Percentiles rank a stretch among this genome's conserved stretches.
These are phyloP conservation scores for Epithele typhae DNA, from an alignment of 768 basidiomycete genomes.

Conservation along the genomic window DNA sequence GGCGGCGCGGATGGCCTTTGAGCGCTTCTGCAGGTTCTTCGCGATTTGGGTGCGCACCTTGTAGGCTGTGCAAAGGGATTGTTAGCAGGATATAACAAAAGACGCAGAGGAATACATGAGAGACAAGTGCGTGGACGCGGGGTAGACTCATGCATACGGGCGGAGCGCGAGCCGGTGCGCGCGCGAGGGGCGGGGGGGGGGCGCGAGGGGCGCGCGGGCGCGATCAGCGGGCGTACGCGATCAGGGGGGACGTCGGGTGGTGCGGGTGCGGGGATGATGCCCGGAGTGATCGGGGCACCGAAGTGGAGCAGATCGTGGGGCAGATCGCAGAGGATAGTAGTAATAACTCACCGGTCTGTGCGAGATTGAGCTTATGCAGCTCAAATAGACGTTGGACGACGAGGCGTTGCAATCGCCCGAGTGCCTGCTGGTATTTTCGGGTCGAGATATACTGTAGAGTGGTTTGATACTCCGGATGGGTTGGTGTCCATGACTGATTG, in stretches of 20 bases:
- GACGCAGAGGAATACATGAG: too few relatives aligned
- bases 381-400: conserved; percentile 36
- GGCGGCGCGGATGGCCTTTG: conserved; percentile 23
- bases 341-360: conserved; percentile 27
- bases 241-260: too few relatives aligned
- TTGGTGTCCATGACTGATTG: conserved; percentile 22
- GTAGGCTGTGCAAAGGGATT: conserved; percentile 20
- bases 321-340: background rate
- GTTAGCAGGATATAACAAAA: too few relatives aligned
- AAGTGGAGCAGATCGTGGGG: too few relatives aligned
- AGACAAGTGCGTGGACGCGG: too few relatives aligned
- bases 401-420: conserved; percentile 31
- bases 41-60: conserved; percentile 28
- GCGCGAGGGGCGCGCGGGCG: too few relatives aligned
- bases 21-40: conserved; percentile 25
- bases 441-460: conserved; percentile 13
- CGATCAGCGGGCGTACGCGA: too few relatives aligned
- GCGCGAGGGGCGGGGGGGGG: too few relatives aligned
- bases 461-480: conserved; percentile 20
- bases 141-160: too few relatives aligned
- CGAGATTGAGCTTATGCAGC: conserved; percentile 33
- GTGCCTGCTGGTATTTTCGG: conserved; percentile 24
- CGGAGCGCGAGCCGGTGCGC: too few relatives aligned
- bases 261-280: too few relatives aligned
- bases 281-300: too few relatives aligned